These are phyloP conservation scores for Phytophthora colocasiae DNA, from an alignment of 352 stramenopile genomes.

Conservation along the genomic window DNA sequence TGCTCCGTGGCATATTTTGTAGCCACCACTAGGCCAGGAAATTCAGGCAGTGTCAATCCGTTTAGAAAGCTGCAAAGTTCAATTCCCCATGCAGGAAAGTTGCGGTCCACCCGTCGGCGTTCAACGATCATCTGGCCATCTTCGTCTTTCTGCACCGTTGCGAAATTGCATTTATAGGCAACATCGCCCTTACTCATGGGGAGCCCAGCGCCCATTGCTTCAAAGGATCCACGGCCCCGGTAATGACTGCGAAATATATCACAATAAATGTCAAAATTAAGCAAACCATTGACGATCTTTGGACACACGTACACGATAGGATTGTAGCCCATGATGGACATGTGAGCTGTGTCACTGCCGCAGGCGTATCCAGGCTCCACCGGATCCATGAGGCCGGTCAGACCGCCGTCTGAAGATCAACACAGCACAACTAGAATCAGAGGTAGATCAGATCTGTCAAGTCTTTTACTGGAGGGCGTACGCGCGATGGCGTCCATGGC, in stretches of 20 bases:
- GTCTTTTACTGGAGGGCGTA: slow-evolving; percentile 32
- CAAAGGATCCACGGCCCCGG: slow-evolving; percentile 85
- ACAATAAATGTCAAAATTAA: too few species aligned
- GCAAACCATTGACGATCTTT: too few species aligned
- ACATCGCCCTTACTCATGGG: slow-evolving; percentile 87
- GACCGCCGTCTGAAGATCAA: slow-evolving; percentile 52
- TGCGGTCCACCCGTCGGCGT: slow-evolving; percentile 80
- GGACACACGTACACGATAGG: slow-evolving; percentile 63
- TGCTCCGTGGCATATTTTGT: slow-evolving; percentile 91
- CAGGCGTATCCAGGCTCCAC: slow-evolving; percentile 87
- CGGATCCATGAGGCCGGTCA: slow-evolving; percentile 87
- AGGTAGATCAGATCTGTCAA: not conserved
- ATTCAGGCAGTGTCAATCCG: slow-evolving; percentile 60
- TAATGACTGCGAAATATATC: slow-evolving; percentile 62
- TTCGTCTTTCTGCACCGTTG: slow-evolving; percentile 73
- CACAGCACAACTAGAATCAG: slow-evolving; percentile 2
- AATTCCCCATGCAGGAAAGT: slow-evolving; percentile 85
- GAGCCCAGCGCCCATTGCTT: slow-evolving; percentile 88
- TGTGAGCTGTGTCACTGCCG: slow-evolving; percentile 89
- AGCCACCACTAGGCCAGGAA: slow-evolving; percentile 70
- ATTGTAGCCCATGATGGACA: slow-evolving; percentile 92
- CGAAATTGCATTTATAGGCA: slow-evolving; percentile 92
- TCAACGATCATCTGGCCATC: slow-evolving; percentile 70
- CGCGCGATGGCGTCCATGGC: slow-evolving; percentile 88
- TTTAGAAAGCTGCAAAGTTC: slow-evolving; percentile 85